Percentiles rank a stretch among this genome's conserved stretches.
Conservation (phyloP, 2,329 filamentous ascomycete species). For the Hypomyces rosellus region DNA sequence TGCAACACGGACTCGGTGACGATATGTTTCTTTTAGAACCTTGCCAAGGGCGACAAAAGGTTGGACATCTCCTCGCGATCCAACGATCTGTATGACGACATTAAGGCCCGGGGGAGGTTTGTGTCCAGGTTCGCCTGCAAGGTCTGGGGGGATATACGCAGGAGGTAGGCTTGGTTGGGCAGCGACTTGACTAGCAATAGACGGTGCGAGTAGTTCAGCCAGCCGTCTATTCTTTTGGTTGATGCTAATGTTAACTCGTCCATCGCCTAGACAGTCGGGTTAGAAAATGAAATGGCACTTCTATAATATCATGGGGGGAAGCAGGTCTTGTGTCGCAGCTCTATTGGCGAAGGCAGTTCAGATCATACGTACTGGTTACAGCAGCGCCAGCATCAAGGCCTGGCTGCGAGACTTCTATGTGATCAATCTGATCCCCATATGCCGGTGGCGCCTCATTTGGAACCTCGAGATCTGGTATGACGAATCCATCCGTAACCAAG, state of each 20-base stretch:
- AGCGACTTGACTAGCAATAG: conserved; percentile 51
- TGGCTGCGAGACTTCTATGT: conserved; percentile 54
- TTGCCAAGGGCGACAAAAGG: conserved; percentile 67
- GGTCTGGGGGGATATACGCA: conserved; percentile 65
- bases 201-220: conserved; percentile 60
- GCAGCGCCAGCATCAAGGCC: conserved; percentile 57
- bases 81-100: conserved; percentile 69
- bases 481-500: conserved; percentile 33
- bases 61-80: conserved; percentile 69
- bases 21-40: conserved; percentile 56
- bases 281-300: neutral
- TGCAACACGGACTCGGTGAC: conserved; percentile 66
- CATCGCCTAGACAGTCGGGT: conserved; percentile 50
- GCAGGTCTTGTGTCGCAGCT: no score
- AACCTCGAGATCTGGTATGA: conserved; percentile 35
- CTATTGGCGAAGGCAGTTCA: neutral
- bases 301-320: neutral
- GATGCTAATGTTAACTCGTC: conserved; percentile 74
- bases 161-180: conserved; percentile 53
- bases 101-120: conserved; percentile 55
- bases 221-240: conserved; percentile 62
- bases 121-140: conserved; percentile 58
- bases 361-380: conserved; percentile 41
- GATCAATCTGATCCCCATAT: conserved; percentile 52
- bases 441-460: conserved; percentile 44